Percentiles rank a stretch among this genome's conserved stretches.
These are phyloP conservation scores for Ophiocordyceps robertsii DNA, from an alignment of 2,329 filamentous ascomycete species.

Conservation along the genomic window DNA sequence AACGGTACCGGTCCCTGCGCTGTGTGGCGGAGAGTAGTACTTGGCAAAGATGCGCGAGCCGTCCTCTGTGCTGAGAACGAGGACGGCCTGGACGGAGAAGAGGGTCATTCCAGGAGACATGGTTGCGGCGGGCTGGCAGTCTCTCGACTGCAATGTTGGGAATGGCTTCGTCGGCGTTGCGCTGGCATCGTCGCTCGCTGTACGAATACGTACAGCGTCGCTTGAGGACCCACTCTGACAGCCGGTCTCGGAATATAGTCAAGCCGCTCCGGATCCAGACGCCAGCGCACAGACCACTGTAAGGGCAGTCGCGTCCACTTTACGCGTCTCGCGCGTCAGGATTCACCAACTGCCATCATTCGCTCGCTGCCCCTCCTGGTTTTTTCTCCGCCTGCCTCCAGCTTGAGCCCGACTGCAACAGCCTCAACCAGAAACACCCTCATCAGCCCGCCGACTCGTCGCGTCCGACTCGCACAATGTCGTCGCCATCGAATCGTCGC, in stretches of 20 bases:
- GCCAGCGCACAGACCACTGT: too few species aligned
- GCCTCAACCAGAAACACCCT: not conserved
- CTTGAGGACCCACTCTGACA: too few species aligned
- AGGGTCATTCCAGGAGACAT: slow-evolving; percentile 69
- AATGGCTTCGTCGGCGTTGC: not conserved
- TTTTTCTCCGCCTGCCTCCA: not conserved
- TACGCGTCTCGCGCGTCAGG: slow-evolving; percentile 19
- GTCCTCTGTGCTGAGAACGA: slow-evolving; percentile 75
- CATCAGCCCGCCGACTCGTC: not conserved
- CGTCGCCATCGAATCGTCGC: slow-evolving; percentile 31
- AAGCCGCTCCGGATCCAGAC: too few species aligned
- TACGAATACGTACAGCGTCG: too few species aligned
- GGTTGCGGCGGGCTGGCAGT: slow-evolving; percentile 6
- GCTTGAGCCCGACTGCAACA: not conserved
- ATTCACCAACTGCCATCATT: slow-evolving; percentile 9
- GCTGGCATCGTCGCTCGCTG: too few species aligned
- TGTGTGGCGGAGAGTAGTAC: slow-evolving; percentile 63
- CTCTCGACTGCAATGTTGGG: slow-evolving; percentile 2
- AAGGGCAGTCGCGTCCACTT: slow-evolving; percentile 21
- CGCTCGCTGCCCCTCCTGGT: not conserved
- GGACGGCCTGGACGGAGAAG: slow-evolving; percentile 63
- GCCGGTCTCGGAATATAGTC: too few species aligned
- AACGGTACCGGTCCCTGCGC: slow-evolving; percentile 24
- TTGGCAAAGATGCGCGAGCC: slow-evolving; percentile 86
- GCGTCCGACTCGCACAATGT: slow-evolving; percentile 19